Evolutionary conservation across 73 alveolate species (phyloP).

Genomic region (Tetrahymena thermophila): DNA sequence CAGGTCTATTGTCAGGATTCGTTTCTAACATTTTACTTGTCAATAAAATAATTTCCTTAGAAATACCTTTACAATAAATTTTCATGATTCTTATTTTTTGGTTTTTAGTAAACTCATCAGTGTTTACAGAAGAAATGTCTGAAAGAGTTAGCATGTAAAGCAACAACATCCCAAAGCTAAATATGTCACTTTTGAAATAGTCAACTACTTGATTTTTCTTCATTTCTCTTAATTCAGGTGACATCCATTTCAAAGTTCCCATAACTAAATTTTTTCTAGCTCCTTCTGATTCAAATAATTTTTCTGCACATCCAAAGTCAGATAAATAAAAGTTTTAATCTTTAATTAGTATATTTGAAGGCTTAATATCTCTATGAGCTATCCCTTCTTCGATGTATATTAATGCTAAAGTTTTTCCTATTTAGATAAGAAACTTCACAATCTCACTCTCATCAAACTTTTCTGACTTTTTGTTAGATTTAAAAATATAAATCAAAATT

Average conservation of each 20-base stretch:
- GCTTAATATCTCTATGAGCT: neutral
- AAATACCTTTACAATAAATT: neutral
- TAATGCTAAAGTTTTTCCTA: neutral
- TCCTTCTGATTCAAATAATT: neutral
- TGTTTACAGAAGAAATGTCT: neutral
- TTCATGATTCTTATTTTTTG: neutral
- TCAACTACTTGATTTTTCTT: neutral
- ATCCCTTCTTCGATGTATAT: neutral
- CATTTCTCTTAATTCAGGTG: neutral
- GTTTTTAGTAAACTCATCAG: neutral
- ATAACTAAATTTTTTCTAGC: neutral
- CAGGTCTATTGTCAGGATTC: no score
- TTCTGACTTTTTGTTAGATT: neutral
- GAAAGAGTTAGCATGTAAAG: neutral
- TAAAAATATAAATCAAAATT: neutral
- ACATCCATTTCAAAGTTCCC: neutral
- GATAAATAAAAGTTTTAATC: neutral
- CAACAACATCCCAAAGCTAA: neutral
- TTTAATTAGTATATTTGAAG: neutral
- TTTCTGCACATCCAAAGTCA: neutral
- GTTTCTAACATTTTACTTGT: neutral
- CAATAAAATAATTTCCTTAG: neutral
- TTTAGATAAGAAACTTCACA: neutral
- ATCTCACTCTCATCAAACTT: neutral
- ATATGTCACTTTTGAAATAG: neutral